Evolutionary conservation across 805 yeast genomes (phyloP), one percentile per base, ranked within the genome.

Genomic region (Saturnispora silvae): DNA sequence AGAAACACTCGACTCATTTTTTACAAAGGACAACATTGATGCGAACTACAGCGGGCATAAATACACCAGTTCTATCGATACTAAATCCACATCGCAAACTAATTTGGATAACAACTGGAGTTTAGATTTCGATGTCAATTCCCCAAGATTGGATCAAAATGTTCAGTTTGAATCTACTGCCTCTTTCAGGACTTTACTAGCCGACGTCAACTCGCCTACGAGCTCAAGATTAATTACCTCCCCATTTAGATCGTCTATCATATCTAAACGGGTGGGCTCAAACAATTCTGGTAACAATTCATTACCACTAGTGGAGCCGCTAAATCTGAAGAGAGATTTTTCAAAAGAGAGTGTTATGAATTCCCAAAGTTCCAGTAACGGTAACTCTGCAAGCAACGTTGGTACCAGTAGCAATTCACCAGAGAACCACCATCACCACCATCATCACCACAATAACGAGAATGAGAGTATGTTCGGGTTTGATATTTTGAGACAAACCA

Each of bases 1-100:
- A 45, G 95, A 86, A 50, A 86, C 84, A 47, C 66, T 86, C 47
- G 95, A 86, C 51, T 79, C 89, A 8, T 86, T 86, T 52, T 86
- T 86, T 58, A 81, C 94, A 0, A 81, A 77, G 40, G 81, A 75
- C 30, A 40, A 13, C 16, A 43, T 49, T 13, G 45, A 51, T 38
- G 59, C 51, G 24, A 41, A 48, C 7, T 51, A 51, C 38, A 59
- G 60, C 36, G 59, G 61, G 28, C 75, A 70, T 44, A 55, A 53
- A 20, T 72, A 70, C 43, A 63, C 62, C 43, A 67, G 67, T 3
- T 78, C 89, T 1, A 63, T 68, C 27, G 94, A 80, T 43, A 80
- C 89, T 1, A 66, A 64, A 35, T 64, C 66, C 23, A 72, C 79
- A 32, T 39, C 46, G 1, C 64, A 80, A 14, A 43, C 47, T 2